A percentile compares a stretch with the other conserved stretches of the same genome.
These are phyloP conservation scores for Trypanosoma lewisi DNA, from an alignment of 208 protist genomes.

Conservation along the genomic window DNA sequence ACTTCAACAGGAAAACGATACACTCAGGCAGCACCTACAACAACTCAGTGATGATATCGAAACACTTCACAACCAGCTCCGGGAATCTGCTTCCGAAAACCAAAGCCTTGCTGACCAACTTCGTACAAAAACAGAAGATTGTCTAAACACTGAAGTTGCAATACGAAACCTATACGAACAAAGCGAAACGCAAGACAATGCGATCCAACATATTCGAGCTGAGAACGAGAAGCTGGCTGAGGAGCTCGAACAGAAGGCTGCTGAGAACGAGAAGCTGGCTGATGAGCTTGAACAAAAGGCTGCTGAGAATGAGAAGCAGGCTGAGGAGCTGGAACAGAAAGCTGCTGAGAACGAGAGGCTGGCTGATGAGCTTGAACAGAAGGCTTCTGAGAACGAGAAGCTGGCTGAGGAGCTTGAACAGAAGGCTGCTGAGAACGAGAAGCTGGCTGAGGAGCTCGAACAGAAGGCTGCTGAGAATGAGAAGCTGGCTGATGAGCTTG, in stretches of 20 bases:
- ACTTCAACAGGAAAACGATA: conserved; percentile 27
- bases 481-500: too few species aligned
- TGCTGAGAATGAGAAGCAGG: conserved; percentile 25
- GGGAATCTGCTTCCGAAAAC: conserved; percentile 7
- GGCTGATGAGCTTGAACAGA: conserved; percentile 27
- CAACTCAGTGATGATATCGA: conserved; percentile 20
- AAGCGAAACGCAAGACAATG: conserved; percentile 20
- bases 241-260: not conserved
- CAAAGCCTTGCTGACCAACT: conserved; percentile 21
- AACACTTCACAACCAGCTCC: conserved; percentile 5
- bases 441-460: conserved; percentile 34
- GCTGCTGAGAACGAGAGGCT: conserved; percentile 28
- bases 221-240: conserved; percentile 32
- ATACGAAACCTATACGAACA: not conserved
- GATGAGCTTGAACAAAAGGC: conserved; percentile 27
- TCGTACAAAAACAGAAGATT: conserved; percentile 1
- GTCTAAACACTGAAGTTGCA: conserved; percentile 5
- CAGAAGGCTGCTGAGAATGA: not conserved
- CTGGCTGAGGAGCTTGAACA: too few species aligned
- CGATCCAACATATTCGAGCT: conserved; percentile 18
- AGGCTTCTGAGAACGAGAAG: conserved; percentile 31
- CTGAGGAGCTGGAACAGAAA: conserved; percentile 23
- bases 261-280: conserved; percentile 14
- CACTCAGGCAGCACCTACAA: conserved; percentile 22
- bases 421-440: conserved; percentile 23